Evolutionary conservation across 2,329 filamentous ascomycete genomes (phyloP).

Genomic region (Colletotrichum orchidophilum): DNA sequence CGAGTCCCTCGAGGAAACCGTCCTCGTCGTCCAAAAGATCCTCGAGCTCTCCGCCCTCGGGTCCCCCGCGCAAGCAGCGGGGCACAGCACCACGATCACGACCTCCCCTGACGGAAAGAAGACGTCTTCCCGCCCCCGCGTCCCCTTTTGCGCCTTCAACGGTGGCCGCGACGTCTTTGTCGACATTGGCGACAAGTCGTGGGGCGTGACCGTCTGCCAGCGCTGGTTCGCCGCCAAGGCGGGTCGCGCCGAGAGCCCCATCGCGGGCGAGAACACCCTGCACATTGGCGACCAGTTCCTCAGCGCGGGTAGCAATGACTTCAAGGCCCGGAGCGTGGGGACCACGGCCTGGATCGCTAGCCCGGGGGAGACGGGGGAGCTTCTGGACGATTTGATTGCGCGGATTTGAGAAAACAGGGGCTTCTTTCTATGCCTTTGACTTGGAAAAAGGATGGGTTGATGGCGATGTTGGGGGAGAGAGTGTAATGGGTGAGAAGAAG

Average conservation of each 20-base stretch:
- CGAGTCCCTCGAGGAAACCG: constrained; percentile 94
- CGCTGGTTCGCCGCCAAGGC: constrained; percentile 75
- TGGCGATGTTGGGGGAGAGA: neutral
- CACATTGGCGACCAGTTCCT: constrained; percentile 98
- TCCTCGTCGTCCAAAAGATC: constrained; percentile 91
- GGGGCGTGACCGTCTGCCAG: constrained; percentile 94
- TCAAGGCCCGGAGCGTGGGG: constrained; percentile 90
- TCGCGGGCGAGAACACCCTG: constrained; percentile 81
- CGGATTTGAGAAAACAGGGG: constrained; percentile 54
- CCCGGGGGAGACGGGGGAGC: constrained; percentile 86
- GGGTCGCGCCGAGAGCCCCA: constrained; percentile 57
- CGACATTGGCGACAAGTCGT: constrained; percentile 97
- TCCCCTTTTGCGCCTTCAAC: constrained; percentile 98
- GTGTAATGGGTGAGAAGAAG: neutral
- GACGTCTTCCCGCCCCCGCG: constrained; percentile 39
- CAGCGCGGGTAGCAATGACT: constrained; percentile 95
- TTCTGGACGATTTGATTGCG: constrained; percentile 83
- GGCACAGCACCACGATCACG: constrained; percentile 30
- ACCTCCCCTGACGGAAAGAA: neutral
- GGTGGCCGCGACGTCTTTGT: constrained; percentile 98
- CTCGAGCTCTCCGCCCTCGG: constrained; percentile 77
- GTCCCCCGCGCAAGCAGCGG: constrained; percentile 40
- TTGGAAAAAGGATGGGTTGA: too few species aligned
- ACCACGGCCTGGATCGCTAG: constrained; percentile 98
- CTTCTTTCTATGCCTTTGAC: too few species aligned